Base-by-base conservation (phyloP, 2,329 filamentous ascomycete species). In the Davidsoniella virescens region DNA sequence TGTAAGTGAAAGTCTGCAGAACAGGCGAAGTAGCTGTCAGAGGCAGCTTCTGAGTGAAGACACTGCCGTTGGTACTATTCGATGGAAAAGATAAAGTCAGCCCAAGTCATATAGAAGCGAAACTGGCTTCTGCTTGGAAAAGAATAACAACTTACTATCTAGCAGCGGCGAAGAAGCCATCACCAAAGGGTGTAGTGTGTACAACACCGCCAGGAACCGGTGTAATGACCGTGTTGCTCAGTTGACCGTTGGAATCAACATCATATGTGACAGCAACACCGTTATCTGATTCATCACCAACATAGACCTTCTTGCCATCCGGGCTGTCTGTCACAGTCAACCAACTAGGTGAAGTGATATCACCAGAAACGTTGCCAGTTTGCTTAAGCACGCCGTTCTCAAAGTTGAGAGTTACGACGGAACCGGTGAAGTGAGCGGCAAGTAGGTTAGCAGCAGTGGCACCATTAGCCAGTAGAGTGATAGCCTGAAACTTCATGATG, bases 1-100 rank as follows among this genome's bases (percentile, higher is more conserved):
- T 66, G 59, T 67, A 71, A 37, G 62, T 60, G 45, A 67, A 55
- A 52, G 61, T 62, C 53, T 70, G 63, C 3, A 65, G 47, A 12
- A 63, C 54, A 26, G 58, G 55, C 3, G 60, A 58, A 42, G 54
- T 55, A 5, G 54, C 47, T 7, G 55, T 54, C 10, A 68, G 57
- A 2, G 67, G 67, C 2, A 70, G 62, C 54, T 64, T 62, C 56
- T 67, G 70, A 1, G 67, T 69, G 6, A 65, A 65, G 44, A 71
- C 59, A 29, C 64, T 66, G 1, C 67, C 68, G 0, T 64, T 62
- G 26, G 65, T 64, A 54, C 68, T 70, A 43, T 42, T 9, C 5
- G 10, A 10, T 10, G 29, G 44, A 18, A 8, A 12, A 25, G 37
- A 12, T 49, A 33, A 9, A 4, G 25, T 25, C 2, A 40, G 29